Conservation (phyloP, 1,284 basidiomycete genomes). For the Ceratobasidium theobromae region DNA sequence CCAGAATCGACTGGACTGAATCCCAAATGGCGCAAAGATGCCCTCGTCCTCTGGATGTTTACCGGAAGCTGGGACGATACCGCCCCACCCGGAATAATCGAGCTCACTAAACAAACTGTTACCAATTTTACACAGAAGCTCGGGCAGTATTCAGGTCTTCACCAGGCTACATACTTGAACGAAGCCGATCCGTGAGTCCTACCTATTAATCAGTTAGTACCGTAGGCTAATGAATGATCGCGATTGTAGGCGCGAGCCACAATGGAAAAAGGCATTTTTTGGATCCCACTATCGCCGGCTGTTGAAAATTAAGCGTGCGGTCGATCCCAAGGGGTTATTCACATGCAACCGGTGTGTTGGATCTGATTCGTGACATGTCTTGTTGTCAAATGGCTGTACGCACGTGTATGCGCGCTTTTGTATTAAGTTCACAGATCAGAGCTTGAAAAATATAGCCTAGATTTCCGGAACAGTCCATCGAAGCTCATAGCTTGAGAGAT, state of each 20-base stretch:
- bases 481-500: too few species aligned
- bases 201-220: not conserved
- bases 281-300: conserved; percentile 15
- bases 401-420: too few species aligned
- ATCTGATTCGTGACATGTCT: not conserved
- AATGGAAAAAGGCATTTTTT: conserved; percentile 24
- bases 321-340: not conserved
- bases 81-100: conserved; percentile 40
- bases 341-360: conserved; percentile 1
- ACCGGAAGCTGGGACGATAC: conserved; percentile 44
- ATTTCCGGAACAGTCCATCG: too few species aligned
- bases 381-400: too few species aligned
- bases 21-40: conserved; percentile 48
- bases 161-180: conserved; percentile 48
- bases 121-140: conserved; percentile 41
- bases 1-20: conserved; percentile 48
- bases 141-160: conserved; percentile 38
- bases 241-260: not conserved
- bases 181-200: conserved; percentile 46
- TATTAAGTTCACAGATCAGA: too few species aligned
- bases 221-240: not conserved
- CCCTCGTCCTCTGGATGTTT: conserved; percentile 42
- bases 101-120: conserved; percentile 39
- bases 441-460: too few species aligned
- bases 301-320: conserved; percentile 7